Evolutionary conservation across 495 filamentous ascomycete genomes (phyloP).

Genomic region (Penicillium manginii): DNA sequence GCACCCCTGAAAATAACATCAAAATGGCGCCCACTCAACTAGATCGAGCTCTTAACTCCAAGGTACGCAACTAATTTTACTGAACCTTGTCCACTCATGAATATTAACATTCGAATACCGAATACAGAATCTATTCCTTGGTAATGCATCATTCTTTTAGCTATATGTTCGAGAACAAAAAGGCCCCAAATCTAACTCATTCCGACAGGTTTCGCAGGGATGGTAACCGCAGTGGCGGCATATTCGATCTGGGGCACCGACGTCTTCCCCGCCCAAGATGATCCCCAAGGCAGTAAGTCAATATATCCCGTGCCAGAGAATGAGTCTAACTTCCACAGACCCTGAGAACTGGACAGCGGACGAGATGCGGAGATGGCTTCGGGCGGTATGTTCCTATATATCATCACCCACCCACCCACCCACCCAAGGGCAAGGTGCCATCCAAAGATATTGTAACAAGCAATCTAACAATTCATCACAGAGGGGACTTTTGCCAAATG

Average conservation of each 20-base stretch:
- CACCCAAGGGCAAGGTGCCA: neutral
- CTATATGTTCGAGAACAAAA: neutral
- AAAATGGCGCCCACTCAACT: constrained; percentile 67
- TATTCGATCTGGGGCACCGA: constrained; percentile 85
- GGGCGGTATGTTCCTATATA: constrained; percentile 58
- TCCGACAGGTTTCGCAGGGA: constrained; percentile 66
- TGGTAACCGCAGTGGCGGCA: constrained; percentile 80
- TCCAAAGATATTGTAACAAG: neutral
- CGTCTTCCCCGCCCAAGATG: constrained; percentile 70
- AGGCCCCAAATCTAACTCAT: constrained; percentile 15
- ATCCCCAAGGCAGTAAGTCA: constrained; percentile 72
- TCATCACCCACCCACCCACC: neutral
- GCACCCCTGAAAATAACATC: neutral
- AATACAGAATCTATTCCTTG: constrained; percentile 58
- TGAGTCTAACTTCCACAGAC: constrained; percentile 36
- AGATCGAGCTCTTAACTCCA: constrained; percentile 78
- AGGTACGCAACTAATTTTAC: constrained; percentile 50
- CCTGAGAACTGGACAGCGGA: constrained; percentile 73
- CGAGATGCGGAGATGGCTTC: constrained; percentile 76
- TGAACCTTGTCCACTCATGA: neutral
- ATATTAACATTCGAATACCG: neutral
- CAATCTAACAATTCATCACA: constrained; percentile 35
- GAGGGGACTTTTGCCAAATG: constrained; percentile 73
- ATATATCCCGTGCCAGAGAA: neutral
- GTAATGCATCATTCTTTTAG: constrained; percentile 39